Conservation (phyloP, 352 stramenopile genomes). For the Phytophthora boehmeriae region DNA sequence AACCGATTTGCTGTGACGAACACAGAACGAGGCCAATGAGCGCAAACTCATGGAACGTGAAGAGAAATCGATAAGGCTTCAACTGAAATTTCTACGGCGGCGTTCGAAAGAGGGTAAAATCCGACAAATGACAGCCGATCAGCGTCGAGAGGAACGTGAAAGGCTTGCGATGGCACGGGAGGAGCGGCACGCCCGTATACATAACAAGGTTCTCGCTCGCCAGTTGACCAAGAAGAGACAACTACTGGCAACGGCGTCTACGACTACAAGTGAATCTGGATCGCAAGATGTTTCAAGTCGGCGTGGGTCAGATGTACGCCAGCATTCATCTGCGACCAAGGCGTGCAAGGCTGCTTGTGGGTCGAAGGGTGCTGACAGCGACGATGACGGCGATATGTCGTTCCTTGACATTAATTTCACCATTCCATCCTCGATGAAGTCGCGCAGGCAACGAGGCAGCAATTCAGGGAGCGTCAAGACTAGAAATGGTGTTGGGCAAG, state of each 20-base stretch:
- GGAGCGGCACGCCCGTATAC: slow-evolving; percentile 59
- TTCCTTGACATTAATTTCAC: slow-evolving; percentile 56
- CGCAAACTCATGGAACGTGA: slow-evolving; percentile 75
- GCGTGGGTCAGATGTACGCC: slow-evolving; percentile 4
- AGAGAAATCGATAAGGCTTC: slow-evolving; percentile 62
- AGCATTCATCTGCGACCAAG: slow-evolving; percentile 10
- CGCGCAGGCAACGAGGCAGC: slow-evolving; percentile 11
- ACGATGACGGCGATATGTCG: slow-evolving; percentile 46
- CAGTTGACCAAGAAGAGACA: slow-evolving; percentile 23
- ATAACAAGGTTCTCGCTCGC: slow-evolving; percentile 48
- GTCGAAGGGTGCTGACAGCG: slow-evolving; percentile 22
- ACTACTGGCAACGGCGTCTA: slow-evolving; percentile 22
- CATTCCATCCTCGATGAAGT: slow-evolving; percentile 44
- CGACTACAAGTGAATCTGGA: slow-evolving; percentile 18
- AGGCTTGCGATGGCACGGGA: slow-evolving; percentile 72
- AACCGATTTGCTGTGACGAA: slow-evolving; percentile 4
- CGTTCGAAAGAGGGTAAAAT: slow-evolving; percentile 53
- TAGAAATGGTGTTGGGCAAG: slow-evolving; percentile 18
- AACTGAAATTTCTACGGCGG: slow-evolving; percentile 61
- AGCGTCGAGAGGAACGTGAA: slow-evolving; percentile 73
- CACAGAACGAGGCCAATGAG: slow-evolving; percentile 61
- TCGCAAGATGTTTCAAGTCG: slow-evolving; percentile 12
- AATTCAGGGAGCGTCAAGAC: slow-evolving; percentile 18
- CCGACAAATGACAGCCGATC: slow-evolving; percentile 47
- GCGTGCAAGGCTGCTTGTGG: slow-evolving; percentile 4